Percentiles rank a stretch among this genome's conserved stretches.
Conservation (phyloP, 2,329 filamentous ascomycete genomes). For the Hymenoscyphus linearis region DNA sequence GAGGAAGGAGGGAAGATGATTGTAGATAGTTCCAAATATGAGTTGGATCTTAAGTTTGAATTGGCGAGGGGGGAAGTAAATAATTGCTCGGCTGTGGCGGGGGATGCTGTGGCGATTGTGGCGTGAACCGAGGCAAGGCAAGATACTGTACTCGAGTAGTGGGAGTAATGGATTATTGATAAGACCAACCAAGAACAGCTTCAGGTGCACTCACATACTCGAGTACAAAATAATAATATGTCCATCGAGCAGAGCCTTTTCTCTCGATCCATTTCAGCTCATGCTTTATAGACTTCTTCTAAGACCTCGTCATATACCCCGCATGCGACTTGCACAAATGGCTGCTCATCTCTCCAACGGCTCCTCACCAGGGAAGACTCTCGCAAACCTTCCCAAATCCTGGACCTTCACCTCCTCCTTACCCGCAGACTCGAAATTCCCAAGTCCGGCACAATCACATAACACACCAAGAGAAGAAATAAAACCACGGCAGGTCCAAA, state of each 20-base stretch:
- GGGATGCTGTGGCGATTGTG: no score
- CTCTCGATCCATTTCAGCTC: slow-evolving; percentile 9
- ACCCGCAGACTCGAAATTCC: slow-evolving; percentile 71
- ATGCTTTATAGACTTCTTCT: slow-evolving; percentile 29
- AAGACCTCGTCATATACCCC: slow-evolving; percentile 23
- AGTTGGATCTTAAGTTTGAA: no score
- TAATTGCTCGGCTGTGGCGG: no score
- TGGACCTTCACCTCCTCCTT: slow-evolving; percentile 63
- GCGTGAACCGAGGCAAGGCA: no score
- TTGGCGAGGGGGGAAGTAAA: no score
- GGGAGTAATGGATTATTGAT: no score
- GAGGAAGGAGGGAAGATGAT: no score
- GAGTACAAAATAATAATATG: not conserved
- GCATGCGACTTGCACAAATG: slow-evolving; percentile 41
- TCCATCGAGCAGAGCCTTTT: not conserved
- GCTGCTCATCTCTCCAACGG: slow-evolving; percentile 36
- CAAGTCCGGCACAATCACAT: slow-evolving; percentile 77
- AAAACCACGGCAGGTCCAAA: slow-evolving; percentile 74
- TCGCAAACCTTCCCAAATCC: slow-evolving; percentile 56
- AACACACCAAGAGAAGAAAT: slow-evolving; percentile 72
- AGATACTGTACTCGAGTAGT: no score
- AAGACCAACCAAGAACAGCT: not conserved
- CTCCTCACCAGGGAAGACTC: slow-evolving; percentile 24
- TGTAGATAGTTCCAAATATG: no score
- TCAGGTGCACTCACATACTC: not conserved